phyloP scores from a whole-genome alignment of 1,139 yeast genomes.

The Casaregolazyma suthepensis region DNA sequence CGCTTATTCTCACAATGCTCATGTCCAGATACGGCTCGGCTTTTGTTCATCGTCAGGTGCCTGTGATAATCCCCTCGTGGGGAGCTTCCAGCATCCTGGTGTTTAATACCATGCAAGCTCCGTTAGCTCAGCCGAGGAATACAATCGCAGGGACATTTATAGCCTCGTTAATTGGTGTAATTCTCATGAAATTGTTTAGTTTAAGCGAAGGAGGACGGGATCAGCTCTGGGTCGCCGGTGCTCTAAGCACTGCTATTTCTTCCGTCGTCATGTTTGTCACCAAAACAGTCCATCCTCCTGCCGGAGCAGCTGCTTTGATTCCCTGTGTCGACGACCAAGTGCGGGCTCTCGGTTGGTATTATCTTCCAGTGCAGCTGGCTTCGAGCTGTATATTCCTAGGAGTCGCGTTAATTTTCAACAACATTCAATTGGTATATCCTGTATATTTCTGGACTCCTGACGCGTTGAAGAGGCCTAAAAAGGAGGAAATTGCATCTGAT shows the following conservation, averaged over 20 bases:
- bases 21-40: conserved; percentile 44
- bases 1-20: conserved; percentile 47
- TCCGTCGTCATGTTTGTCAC: conserved; percentile 53
- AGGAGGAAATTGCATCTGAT: not conserved
- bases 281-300: conserved; percentile 66
- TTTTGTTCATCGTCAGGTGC: conserved; percentile 45
- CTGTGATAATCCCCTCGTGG: conserved; percentile 51
- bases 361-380: conserved; percentile 51
- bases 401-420: conserved; percentile 53
- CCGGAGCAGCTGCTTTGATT: conserved; percentile 64
- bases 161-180: conserved; percentile 49
- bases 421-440: conserved; percentile 52
- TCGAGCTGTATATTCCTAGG: conserved; percentile 45
- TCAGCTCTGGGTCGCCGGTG: conserved; percentile 57
- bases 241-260: conserved; percentile 51
- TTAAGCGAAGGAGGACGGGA: conserved; percentile 27
- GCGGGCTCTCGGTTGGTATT: conserved; percentile 61
- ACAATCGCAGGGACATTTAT: conserved; percentile 53
- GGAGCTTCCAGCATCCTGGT: conserved; percentile 64
- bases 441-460: conserved; percentile 57
- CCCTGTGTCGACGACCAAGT: conserved; percentile 48
- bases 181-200: conserved; percentile 50
- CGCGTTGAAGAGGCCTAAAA: not conserved
- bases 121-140: conserved; percentile 64
- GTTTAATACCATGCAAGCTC: conserved; percentile 51